Conservation (phyloP, 208 protist species). For the Porcisia deanei region DNA sequence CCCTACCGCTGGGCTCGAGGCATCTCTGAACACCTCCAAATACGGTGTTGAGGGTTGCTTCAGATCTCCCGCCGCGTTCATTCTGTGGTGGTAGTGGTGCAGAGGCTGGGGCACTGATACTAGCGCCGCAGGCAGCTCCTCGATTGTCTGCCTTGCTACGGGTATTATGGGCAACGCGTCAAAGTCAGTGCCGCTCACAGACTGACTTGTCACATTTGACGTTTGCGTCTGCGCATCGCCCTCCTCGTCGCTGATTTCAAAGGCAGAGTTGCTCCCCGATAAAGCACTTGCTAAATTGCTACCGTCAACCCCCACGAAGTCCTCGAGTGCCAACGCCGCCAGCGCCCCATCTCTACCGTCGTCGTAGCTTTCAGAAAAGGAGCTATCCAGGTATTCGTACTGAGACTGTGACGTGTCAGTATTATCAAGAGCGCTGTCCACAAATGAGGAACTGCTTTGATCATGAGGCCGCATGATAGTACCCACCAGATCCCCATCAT, state of each 20-base stretch:
- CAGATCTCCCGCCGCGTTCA: constrained; percentile 7
- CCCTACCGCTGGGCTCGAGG: constrained; percentile 2
- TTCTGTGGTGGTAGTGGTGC: neutral
- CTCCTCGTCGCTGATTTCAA: constrained; percentile 26
- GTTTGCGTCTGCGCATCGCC: constrained; percentile 10
- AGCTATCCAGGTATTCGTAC: constrained; percentile 31
- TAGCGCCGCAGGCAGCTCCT: neutral
- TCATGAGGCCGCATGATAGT: constrained; percentile 10
- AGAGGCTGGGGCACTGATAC: neutral
- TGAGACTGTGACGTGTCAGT: constrained; percentile 11
- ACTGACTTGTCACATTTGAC: constrained; percentile 25
- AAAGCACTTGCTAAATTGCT: constrained; percentile 15
- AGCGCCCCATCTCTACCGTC: constrained; percentile 1
- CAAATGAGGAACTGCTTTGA: constrained; percentile 17
- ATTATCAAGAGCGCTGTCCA: constrained; percentile 4
- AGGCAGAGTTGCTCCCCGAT: constrained; percentile 30
- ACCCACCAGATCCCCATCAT: constrained; percentile 7
- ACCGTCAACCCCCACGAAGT: constrained; percentile 23
- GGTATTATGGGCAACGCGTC: constrained; percentile 27
- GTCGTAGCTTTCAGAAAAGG: constrained; percentile 11
- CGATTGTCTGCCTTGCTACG: constrained; percentile 25
- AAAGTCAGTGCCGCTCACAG: constrained; percentile 32
- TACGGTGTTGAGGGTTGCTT: constrained; percentile 8
- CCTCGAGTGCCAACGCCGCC: constrained; percentile 23
- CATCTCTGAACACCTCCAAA: constrained; percentile 2